phyloP scores from a whole-genome alignment of 805 yeast species.

The Jamesozyma piceae region DNA sequence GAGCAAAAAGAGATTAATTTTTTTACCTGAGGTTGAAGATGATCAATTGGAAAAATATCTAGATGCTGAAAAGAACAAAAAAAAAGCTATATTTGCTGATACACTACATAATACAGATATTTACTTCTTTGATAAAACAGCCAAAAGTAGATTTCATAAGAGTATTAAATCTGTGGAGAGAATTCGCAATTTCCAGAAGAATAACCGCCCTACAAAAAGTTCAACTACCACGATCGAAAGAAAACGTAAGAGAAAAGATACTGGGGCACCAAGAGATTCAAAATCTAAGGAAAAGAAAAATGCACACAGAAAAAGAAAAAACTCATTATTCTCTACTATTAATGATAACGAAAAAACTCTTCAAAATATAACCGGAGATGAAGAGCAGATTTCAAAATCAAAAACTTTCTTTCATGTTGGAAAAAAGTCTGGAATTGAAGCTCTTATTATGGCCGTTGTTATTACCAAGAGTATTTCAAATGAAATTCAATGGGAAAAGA shows the following conservation, averaged over 20 bases:
- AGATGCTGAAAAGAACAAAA: constrained; percentile 22
- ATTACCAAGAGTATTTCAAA: constrained; percentile 54
- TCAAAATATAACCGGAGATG: background rate
- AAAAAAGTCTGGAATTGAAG: constrained; percentile 40
- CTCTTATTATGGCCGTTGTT: constrained; percentile 54
- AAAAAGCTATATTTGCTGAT: constrained; percentile 16
- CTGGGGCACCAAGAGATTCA: background rate
- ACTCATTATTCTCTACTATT: constrained; percentile 1
- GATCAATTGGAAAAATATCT: constrained; percentile 16
- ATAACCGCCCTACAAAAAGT: constrained; percentile 1
- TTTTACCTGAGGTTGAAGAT: constrained; percentile 15
- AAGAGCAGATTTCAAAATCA: background rate
- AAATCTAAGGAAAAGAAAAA: background rate
- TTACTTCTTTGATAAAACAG: constrained; percentile 28
- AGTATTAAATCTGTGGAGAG: constrained; percentile 27
- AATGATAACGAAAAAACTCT: constrained; percentile 1
- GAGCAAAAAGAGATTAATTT: constrained; percentile 17
- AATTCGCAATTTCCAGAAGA: constrained; percentile 22
- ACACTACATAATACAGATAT: constrained; percentile 26
- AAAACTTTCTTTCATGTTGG: constrained; percentile 18
- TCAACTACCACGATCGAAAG: background rate
- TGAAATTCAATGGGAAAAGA: constrained; percentile 57
- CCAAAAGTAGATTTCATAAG: constrained; percentile 23
- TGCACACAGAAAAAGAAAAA: background rate
- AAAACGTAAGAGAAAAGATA: constrained; percentile 1